Evolutionary conservation across 2,329 filamentous ascomycete genomes (phyloP).

Genomic region (Colletotrichum incanum): DNA sequence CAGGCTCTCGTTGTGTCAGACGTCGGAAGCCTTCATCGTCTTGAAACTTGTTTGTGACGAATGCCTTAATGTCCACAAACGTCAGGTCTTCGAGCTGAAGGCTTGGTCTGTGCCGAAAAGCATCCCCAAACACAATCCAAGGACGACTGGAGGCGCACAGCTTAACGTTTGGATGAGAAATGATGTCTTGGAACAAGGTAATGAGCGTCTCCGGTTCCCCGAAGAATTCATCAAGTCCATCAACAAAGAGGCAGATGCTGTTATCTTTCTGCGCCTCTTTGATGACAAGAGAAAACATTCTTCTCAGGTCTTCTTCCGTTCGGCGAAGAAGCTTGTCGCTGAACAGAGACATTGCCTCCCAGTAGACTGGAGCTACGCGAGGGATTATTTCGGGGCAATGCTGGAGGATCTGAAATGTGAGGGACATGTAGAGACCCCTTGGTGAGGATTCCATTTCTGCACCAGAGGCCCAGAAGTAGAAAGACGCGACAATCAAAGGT

Average conservation of each 20-base stretch:
- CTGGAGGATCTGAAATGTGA: background rate
- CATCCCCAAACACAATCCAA: conserved; percentile 44
- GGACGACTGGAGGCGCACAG: conserved; percentile 52
- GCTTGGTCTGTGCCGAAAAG: conserved; percentile 26
- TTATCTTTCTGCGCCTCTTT: background rate
- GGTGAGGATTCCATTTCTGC: background rate
- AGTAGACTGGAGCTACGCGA: background rate
- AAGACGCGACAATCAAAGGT: background rate
- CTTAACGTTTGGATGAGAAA: conserved; percentile 45
- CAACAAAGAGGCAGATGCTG: conserved; percentile 46
- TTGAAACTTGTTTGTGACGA: conserved; percentile 20
- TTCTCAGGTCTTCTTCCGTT: background rate
- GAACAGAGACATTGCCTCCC: conserved; percentile 16
- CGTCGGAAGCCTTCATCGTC: conserved; percentile 4
- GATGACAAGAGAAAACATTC: background rate
- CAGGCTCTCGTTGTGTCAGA: background rate
- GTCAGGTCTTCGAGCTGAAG: conserved; percentile 44
- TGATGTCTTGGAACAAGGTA: conserved; percentile 20
- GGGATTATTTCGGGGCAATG: background rate
- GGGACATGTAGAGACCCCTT: background rate
- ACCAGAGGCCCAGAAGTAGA: conserved; percentile 18
- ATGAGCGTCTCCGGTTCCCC: conserved; percentile 36
- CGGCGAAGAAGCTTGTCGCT: background rate
- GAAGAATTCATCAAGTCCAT: conserved; percentile 48
- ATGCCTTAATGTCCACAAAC: conserved; percentile 39